Base-by-base conservation (phyloP, 75 land plant genomes). In the Pinus albicaulis region DNA sequence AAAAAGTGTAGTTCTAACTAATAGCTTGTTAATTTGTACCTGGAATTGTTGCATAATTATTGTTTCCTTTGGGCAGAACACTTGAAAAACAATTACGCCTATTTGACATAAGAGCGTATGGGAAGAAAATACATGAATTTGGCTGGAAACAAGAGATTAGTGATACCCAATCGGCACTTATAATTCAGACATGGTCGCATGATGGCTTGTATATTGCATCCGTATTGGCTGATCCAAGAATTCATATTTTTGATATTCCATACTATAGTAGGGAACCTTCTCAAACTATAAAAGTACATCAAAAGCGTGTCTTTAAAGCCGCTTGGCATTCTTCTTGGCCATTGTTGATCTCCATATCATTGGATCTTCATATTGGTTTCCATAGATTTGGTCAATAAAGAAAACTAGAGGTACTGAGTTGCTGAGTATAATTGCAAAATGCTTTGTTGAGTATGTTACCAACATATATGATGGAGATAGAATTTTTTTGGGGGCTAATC, bases 171-270 rank as follows among this genome's bases (percentile, higher is more conserved):
- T 85, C 87, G 31, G 87, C 86, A 20, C 80, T 83, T 56, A 71
- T 85, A 55, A 68, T 52, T 56, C 87, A 85, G 59, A 72, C 86
- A 66, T 85, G 87, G 87, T 85, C 87, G 3, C 87, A 80, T 5
- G 85, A 85, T 71, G 87, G 87, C 23, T 66, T 76, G 52, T 82
- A 85, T 73, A 78, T 84, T 62, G 77, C 81, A 13, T 74, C 85
- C 25, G 87, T 85, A 59, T 85, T 85, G 6, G 48, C 77, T 15
- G 87, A 85, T 74, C 87, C 87, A 57, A 82, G 71, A 59, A 82
- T 85, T 17, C 87, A 82, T 61, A 70, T 85, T 55, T 85, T 85
- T 76, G 87, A 85, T 79, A 85, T 85, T 34, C 74, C 85, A 55
- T 83, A 85, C 62, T 78, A 85, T 69, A 61, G 75, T 56, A 66